A percentile compares a stretch with the other conserved stretches of the same genome.
Conservation (phyloP, 2,329 filamentous ascomycete species). For the Trichophyton benhamiae region DNA sequence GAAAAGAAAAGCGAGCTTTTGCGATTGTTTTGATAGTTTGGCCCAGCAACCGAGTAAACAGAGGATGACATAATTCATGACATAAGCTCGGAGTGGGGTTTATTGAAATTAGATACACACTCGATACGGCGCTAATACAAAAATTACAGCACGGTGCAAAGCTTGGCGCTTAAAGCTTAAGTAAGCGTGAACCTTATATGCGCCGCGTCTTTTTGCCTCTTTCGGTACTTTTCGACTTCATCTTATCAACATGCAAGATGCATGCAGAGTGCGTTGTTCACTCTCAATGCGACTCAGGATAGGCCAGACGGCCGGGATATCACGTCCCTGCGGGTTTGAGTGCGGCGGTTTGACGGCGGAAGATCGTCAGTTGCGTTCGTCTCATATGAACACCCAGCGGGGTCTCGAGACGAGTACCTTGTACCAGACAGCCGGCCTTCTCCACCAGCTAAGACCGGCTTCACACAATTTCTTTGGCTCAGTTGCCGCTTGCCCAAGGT, state of each 20-base stretch:
- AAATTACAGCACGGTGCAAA: neutral
- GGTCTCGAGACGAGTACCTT: neutral
- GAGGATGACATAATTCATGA: conserved; percentile 1
- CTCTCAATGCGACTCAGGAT: neutral
- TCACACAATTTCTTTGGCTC: neutral
- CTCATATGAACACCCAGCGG: neutral
- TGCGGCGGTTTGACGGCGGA: neutral
- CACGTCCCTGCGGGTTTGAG: neutral
- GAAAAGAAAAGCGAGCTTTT: neutral
- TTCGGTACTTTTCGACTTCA: neutral
- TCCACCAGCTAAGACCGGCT: neutral
- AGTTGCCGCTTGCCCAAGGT: neutral
- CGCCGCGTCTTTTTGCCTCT: neutral
- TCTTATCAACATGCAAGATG: neutral
- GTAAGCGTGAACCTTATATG: neutral
- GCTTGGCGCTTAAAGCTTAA: neutral
- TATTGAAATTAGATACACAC: neutral
- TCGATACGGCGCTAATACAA: neutral
- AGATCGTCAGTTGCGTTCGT: neutral
- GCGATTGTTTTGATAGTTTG: neutral
- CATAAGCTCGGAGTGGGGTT: neutral
- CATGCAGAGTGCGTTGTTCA: neutral
- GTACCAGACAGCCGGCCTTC: neutral
- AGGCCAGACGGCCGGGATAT: neutral
- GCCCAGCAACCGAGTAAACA: conserved; percentile 2